A percentile compares a stretch with the other conserved stretches of the same genome.
Evolutionary conservation across 345 rosid species (phyloP).

Genomic region (Mangifera indica): DNA sequence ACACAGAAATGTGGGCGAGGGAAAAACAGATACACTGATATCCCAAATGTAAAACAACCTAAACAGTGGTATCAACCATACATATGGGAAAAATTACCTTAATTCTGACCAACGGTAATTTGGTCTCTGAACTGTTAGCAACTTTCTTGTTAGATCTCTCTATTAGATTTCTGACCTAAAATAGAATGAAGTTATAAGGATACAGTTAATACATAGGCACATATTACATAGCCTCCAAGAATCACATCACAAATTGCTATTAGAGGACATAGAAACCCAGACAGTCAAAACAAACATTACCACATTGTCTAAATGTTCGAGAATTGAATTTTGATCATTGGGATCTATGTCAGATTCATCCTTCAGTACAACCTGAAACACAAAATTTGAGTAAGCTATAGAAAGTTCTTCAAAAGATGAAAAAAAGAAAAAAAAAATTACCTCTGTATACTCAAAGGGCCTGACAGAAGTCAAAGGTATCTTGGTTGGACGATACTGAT

Average conservation of each 20-base stretch:
- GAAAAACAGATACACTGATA: not conserved
- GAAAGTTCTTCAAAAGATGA: conserved; percentile 19
- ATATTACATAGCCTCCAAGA: not conserved
- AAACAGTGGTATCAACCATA: not conserved
- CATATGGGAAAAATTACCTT: conserved; percentile 50
- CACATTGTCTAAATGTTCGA: conserved; percentile 91
- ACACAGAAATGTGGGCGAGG: not conserved
- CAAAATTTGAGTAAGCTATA: conserved; percentile 28
- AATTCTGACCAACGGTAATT: conserved; percentile 83
- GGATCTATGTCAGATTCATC: conserved; percentile 85
- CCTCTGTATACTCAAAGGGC: conserved; percentile 95
- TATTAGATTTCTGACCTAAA: conserved; percentile 75
- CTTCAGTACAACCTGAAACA: conserved; percentile 74
- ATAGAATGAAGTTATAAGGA: conserved; percentile 20
- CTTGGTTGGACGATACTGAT: conserved; percentile 97
- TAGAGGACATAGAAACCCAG: conserved; percentile 6
- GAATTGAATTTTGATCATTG: conserved; percentile 90
- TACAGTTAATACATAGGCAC: conserved; percentile 1
- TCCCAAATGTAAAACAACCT: conserved; percentile 12
- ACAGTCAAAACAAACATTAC: conserved; percentile 38
- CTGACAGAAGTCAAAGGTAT: conserved; percentile 93
- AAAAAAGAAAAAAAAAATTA: conserved; percentile 19
- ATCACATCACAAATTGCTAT: not conserved
- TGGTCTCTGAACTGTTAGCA: conserved; percentile 58
- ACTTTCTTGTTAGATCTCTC: conserved; percentile 66